Conservation (phyloP, 1,139 yeast species). For the Kodamaea sp. region DNA sequence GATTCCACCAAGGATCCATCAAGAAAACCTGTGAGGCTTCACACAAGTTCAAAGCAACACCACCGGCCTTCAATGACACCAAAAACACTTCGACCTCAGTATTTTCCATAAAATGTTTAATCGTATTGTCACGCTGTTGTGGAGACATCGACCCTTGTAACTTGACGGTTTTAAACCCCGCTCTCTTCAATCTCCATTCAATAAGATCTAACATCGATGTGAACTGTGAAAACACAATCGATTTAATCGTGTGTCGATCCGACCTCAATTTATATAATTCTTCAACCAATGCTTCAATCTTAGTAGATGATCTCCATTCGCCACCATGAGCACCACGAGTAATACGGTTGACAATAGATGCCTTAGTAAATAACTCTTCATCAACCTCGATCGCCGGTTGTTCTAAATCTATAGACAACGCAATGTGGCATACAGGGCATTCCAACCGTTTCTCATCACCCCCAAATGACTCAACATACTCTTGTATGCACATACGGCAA, state of each 20-base stretch:
- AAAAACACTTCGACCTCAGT: conserved; percentile 88
- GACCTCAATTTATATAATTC: conserved; percentile 84
- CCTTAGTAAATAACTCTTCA: conserved; percentile 59
- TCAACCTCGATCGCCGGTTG: conserved; percentile 85
- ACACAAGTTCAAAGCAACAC: conserved; percentile 92
- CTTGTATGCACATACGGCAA: conserved; percentile 87
- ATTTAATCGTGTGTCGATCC: conserved; percentile 83
- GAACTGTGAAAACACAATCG: conserved; percentile 94
- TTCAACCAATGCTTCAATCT: conserved; percentile 93
- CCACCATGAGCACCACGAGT: conserved; percentile 69
- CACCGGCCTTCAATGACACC: conserved; percentile 96
- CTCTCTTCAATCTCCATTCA: conserved; percentile 91
- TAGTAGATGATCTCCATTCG: conserved; percentile 89
- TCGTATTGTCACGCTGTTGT: conserved; percentile 85
- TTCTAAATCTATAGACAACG: conserved; percentile 80
- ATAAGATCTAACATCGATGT: conserved; percentile 94
- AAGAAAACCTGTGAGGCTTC: conserved; percentile 96
- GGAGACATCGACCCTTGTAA: conserved; percentile 97
- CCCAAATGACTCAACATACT: conserved; percentile 84
- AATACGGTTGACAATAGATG: conserved; percentile 85
- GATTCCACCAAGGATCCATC: conserved; percentile 99
- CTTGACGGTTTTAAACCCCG: conserved; percentile 92
- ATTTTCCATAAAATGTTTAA: conserved; percentile 86
- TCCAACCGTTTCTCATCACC: conserved; percentile 52
- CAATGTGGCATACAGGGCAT: conserved; percentile 96